Base-by-base conservation (phyloP, 140 eudicot genomes). In the Flaveria floridana region DNA sequence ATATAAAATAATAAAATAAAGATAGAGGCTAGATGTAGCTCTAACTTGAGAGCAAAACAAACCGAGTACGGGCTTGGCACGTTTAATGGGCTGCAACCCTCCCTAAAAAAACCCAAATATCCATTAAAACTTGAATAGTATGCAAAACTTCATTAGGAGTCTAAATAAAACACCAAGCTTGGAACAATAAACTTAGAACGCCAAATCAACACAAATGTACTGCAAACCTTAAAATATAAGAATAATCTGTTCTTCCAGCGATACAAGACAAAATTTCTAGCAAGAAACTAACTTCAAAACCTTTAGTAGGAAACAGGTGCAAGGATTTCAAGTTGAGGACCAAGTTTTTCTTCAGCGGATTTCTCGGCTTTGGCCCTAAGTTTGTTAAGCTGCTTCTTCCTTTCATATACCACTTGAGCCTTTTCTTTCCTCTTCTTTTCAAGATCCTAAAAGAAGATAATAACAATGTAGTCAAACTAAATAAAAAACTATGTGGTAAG, bases 361-460 rank as follows among this genome's bases (percentile, higher is more conserved):
- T 85, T 85, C 80, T 85, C 92, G 0, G 92, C 96, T 78, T 89
- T 84, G 16, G 78, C 83, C 48, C 84, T 81, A 59, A 89, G 57
- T 50, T 82, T 89, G 50, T 80, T 83, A 74, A 89, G 78, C 79
- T 84, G 87, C 85, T 87, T 87, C 89, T 78, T 87, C 85, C 84
- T 87, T 72, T 84, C 86, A 30, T 87, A 87, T 14, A 70, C 85
- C 7, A 73, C 80, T 74, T 89, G 92, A n/a, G 92, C 85, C 4
- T 86, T 84, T 51, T 86, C 92, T 76, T 89, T 89, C 63, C 96
- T 89, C 92, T 89, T 89, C 70, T 73, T 81, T 77, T 89, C 92
- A 23, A 89, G 88, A 63, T 86, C 96, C 96, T 89, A 78, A 77
- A 76, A 42, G 16, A 14, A 70, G 3, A 18, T 15, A 19, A 7